Conservation (phyloP, 23 red algal genomes). For the Cyanidiococcus yangmingshanensis region DNA sequence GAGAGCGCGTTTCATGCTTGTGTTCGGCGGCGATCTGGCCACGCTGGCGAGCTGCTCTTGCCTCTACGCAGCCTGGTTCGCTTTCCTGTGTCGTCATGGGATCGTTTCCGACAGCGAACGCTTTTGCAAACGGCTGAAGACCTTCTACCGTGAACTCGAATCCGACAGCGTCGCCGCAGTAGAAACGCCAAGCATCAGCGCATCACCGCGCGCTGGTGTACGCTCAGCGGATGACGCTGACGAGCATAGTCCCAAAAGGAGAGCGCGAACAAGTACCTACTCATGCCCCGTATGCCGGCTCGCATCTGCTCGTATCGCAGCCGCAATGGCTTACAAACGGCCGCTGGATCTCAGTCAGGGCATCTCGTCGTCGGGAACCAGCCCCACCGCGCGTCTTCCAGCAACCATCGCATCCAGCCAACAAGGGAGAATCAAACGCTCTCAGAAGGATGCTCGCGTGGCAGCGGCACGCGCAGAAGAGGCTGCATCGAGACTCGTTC, state of each 20-base stretch:
- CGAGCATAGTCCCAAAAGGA: neutral
- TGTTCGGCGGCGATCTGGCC: conserved; percentile 52
- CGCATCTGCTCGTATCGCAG: neutral
- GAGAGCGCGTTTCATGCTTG: conserved; percentile 49
- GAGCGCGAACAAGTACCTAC: neutral
- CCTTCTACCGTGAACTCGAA: neutral
- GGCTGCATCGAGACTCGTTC: neutral
- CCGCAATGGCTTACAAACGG: neutral
- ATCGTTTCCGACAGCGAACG: conserved; percentile 12
- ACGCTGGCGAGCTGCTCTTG: conserved; percentile 24
- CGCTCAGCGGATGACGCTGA: too few species aligned
- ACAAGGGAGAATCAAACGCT: neutral
- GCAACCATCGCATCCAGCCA: neutral
- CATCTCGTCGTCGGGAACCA: neutral
- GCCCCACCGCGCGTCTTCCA: neutral
- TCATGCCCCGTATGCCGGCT: neutral
- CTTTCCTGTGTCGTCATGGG: conserved; percentile 46
- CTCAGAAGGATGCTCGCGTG: neutral
- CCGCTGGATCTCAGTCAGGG: neutral
- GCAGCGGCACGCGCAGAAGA: neutral
- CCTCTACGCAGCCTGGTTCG: conserved; percentile 39
- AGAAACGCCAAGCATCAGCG: neutral
- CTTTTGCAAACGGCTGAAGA: neutral
- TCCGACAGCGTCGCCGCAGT: neutral
- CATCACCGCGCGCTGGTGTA: neutral